Conservation (phyloP, 495 filamentous ascomycete species). For the Neurospora sublineolata region DNA sequence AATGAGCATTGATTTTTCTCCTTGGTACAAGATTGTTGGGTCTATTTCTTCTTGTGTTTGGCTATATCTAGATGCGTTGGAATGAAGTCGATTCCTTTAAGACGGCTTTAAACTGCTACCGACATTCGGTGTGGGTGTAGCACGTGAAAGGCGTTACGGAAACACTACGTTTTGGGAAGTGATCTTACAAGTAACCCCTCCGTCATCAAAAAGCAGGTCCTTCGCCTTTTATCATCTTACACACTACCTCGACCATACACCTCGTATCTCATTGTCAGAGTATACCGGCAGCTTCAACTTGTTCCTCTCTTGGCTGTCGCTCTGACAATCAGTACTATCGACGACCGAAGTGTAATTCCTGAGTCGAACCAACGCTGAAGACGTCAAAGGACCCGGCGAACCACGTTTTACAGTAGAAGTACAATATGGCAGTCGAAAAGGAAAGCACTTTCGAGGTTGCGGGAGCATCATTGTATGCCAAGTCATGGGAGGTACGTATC, state of each 20-base stretch:
- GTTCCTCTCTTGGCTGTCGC: neutral
- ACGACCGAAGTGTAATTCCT: neutral
- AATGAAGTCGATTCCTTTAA: neutral
- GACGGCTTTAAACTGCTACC: neutral
- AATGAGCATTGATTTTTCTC: neutral
- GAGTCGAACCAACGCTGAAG: neutral
- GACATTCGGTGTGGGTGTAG: neutral
- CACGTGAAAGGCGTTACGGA: neutral
- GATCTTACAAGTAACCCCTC: neutral
- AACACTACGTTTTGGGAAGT: neutral
- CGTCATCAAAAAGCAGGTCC: neutral
- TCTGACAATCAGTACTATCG: neutral
- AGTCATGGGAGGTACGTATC: slow-evolving; percentile 67
- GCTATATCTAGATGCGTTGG: neutral
- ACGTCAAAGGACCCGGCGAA: neutral
- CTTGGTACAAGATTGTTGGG: neutral
- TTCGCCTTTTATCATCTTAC: neutral
- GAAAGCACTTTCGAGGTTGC: slow-evolving; percentile 47
- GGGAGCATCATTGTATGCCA: slow-evolving; percentile 59
- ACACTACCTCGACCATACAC: neutral
- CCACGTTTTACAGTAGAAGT: neutral
- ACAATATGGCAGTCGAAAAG: slow-evolving; percentile 32
- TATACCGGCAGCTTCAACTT: neutral
- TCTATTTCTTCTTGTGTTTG: neutral
- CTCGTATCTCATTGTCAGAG: neutral